phyloP scores from a whole-genome alignment of 176 grass and related monocot genomes.

The Pharus latifolius region DNA sequence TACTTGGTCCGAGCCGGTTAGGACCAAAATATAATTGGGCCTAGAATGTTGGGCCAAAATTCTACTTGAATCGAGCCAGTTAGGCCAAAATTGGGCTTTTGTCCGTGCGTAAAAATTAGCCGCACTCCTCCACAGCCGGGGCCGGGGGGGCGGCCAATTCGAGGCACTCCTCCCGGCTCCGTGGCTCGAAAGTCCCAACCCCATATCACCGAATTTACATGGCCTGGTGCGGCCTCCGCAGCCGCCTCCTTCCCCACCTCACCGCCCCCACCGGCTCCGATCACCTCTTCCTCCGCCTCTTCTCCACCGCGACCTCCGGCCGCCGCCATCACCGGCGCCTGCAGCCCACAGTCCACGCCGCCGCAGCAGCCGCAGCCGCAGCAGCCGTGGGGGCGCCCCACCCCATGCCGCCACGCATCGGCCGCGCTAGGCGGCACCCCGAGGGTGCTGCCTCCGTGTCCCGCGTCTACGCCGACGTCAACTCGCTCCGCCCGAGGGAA shows the following conservation, averaged over 20 bases:
- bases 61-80: too few species aligned
- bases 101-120: too few species aligned
- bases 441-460: constrained; percentile 40
- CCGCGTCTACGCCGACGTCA: constrained; percentile 60
- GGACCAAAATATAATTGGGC: too few species aligned
- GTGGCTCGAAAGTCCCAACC: neutral
- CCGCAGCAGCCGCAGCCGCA: neutral
- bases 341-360: neutral
- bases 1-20: too few species aligned
- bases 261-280: constrained; percentile 15
- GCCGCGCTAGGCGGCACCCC: constrained; percentile 41
- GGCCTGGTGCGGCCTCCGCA: constrained; percentile 50
- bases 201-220: constrained; percentile 5
- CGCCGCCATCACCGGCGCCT: constrained; percentile 22
- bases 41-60: too few species aligned
- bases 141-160: too few species aligned
- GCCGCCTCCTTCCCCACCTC: constrained; percentile 20
- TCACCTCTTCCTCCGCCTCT: constrained; percentile 17
- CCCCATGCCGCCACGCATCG: constrained; percentile 53
- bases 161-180: neutral
- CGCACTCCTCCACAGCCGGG: too few species aligned
- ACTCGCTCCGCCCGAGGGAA: constrained; percentile 53
- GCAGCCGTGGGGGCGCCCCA: constrained; percentile 6
- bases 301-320: constrained; percentile 16
- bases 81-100: too few species aligned